Evolutionary conservation across 192 early-diverging fungal genomes (phyloP), one percentile per base, ranked within the genome.

Genomic region (Spinellus fusiger): DNA sequence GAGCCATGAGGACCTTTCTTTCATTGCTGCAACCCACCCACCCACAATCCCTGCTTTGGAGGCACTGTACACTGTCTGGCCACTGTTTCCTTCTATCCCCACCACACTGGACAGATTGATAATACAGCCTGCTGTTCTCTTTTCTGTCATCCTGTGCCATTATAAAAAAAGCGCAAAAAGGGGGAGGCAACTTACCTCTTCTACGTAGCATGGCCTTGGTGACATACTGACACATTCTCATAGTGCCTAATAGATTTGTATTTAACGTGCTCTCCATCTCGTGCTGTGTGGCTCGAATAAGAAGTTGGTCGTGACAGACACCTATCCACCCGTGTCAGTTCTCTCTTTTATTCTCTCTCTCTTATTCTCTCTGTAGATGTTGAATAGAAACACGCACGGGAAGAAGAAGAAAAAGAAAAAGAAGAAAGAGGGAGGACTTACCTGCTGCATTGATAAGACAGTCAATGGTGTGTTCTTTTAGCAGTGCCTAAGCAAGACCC

Each of bases 101-200:
- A 91, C 75, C 1, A 91, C 83, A 56, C 90, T 93, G 4, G 90
- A 78, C 25, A 96, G 80, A 68, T 95, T 95, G 75, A 96, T 80
- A 56, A 96, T 92, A 46, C 75, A 79, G 1, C 87, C 87, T 57
- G 55, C 28, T 31, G 31, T 33, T 2, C 49, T 37, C 0, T 60
- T 38, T n/a, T n/a, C n/a, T n/a, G 31, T 70, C n/a, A 70, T 65
- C 58, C 33, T 46, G 23, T 9, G 25, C 46, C 4, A 3, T 56
- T 26, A 69, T 59, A 56, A 26, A 1, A 52, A 5, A 32, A 44
- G 56, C 16, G 15, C 22, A 12, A 31, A 22, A 48, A 44, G 25
- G 22, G 26, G 25, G 4, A 18, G 4, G 2, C 28, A 28, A n/a
- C 25, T 20, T 65, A 81, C 86, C 87, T 68, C 72, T 58, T 54